These are phyloP conservation scores for Solanum sitiens DNA, from an alignment of 257 asterid genomes.

Conservation along the genomic window DNA sequence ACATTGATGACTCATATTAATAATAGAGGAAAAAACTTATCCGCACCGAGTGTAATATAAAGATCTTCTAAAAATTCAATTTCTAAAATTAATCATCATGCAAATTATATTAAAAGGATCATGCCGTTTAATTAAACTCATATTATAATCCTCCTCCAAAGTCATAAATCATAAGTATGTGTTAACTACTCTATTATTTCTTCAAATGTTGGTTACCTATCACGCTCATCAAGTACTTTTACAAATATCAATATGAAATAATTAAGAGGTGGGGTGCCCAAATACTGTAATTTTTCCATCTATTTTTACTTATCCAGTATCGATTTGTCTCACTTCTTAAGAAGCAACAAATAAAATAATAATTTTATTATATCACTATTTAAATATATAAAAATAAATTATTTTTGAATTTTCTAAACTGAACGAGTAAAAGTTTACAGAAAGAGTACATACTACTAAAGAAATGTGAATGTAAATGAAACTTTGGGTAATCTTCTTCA, in stretches of 20 bases:
- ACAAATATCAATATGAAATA: neutral
- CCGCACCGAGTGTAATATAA: neutral
- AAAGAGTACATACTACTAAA: neutral
- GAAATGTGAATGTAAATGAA: neutral
- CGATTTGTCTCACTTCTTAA: neutral
- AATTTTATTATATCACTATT: neutral
- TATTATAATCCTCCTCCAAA: neutral
- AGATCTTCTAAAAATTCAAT: neutral
- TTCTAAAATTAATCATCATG: neutral
- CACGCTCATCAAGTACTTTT: neutral
- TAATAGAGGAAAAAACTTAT: neutral
- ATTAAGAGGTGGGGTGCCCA: slow-evolving; percentile 11
- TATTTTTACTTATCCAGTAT: neutral
- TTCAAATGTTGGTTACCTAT: neutral
- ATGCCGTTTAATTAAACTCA: neutral
- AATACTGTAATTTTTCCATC: neutral
- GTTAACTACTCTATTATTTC: neutral
- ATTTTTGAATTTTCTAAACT: neutral
- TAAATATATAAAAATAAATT: neutral
- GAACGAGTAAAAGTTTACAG: neutral
- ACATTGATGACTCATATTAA: neutral
- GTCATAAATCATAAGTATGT: neutral
- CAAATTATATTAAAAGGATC: neutral
- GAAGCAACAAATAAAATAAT: neutral
- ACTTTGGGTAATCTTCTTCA: slow-evolving; percentile 6